Percentiles rank a stretch among this genome's conserved stretches.
Evolutionary conservation across 2,329 filamentous ascomycete genomes (phyloP).

Genomic region (Diaporthe nobilis): DNA sequence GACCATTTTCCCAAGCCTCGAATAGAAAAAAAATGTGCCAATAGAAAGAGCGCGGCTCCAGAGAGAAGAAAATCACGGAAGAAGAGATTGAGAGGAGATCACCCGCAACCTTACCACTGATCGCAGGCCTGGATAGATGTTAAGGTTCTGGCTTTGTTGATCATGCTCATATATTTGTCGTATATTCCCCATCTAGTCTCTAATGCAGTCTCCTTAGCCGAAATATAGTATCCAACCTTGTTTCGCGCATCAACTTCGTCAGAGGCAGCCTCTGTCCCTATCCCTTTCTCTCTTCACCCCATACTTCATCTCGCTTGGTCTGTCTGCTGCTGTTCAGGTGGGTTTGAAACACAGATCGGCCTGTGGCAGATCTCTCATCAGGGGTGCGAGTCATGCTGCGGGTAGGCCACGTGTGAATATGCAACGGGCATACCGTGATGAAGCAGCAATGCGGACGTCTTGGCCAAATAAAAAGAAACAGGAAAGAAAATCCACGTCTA

Average conservation of each 20-base stretch:
- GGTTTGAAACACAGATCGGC: constrained; percentile 30
- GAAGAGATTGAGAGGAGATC: constrained; percentile 23
- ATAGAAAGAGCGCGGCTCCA: constrained; percentile 12
- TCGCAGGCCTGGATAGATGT: constrained; percentile 13
- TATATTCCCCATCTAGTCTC: constrained; percentile 16
- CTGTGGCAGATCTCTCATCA: constrained; percentile 22
- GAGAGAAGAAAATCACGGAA: constrained; percentile 8
- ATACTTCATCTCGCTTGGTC: constrained; percentile 31
- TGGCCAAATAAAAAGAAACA: constrained; percentile 8
- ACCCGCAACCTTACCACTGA: constrained; percentile 19
- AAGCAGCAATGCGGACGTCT: not conserved
- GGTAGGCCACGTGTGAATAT: constrained; percentile 17
- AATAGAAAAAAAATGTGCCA: not conserved
- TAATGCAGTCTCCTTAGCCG: constrained; percentile 22
- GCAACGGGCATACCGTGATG: constrained; percentile 27
- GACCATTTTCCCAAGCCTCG: not conserved
- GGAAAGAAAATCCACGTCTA: not conserved
- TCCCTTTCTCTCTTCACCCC: constrained; percentile 26
- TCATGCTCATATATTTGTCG: constrained; percentile 12
- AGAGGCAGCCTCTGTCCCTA: constrained; percentile 12
- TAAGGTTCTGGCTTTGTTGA: constrained; percentile 7
- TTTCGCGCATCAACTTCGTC: not conserved
- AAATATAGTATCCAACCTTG: constrained; percentile 24
- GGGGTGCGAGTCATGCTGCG: constrained; percentile 25
- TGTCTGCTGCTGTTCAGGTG: constrained; percentile 20